Evolutionary conservation across 306 rosid genomes (phyloP).

Genomic region (Trifolium dubium): DNA sequence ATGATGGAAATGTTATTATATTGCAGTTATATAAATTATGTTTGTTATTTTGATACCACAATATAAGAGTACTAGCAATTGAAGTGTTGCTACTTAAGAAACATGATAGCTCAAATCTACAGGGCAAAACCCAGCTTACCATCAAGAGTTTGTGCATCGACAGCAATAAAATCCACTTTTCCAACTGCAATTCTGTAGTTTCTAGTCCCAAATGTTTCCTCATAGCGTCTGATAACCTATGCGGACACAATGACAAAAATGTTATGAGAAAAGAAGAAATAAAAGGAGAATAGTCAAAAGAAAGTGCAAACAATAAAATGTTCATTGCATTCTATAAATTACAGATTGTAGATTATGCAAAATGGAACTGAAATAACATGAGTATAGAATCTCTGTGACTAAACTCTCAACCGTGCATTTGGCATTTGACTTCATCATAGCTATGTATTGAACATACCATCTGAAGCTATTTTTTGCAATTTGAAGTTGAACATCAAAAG

Average conservation of each 20-base stretch:
- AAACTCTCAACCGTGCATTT: slow-evolving; percentile 30
- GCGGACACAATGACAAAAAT: slow-evolving; percentile 19
- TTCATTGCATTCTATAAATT: slow-evolving; percentile 4
- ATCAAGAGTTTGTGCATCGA: slow-evolving; percentile 81
- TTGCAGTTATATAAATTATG: background rate
- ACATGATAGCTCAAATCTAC: slow-evolving; percentile 19
- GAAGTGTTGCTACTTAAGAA: slow-evolving; percentile 23
- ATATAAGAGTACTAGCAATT: slow-evolving; percentile 18
- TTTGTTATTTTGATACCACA: background rate
- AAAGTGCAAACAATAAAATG: slow-evolving; percentile 12
- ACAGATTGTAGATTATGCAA: slow-evolving; percentile 14
- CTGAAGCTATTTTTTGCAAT: slow-evolving; percentile 25
- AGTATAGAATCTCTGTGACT: background rate
- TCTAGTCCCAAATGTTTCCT: slow-evolving; percentile 67
- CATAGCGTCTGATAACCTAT: slow-evolving; percentile 71
- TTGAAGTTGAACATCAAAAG: slow-evolving; percentile 22
- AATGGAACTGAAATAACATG: slow-evolving; percentile 22
- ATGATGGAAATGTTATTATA: slow-evolving; percentile 28
- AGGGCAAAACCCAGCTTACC: slow-evolving; percentile 51
- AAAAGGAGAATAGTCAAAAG: background rate
- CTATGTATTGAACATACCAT: background rate
- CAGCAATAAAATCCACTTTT: slow-evolving; percentile 71
- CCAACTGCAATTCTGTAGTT: slow-evolving; percentile 64
- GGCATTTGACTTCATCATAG: slow-evolving; percentile 31
- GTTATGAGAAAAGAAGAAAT: slow-evolving; percentile 30